Percentiles rank a stretch among this genome's conserved stretches.
Conservation (phyloP, 495 filamentous ascomycete genomes). For the Parachaetomium inaequale region DNA sequence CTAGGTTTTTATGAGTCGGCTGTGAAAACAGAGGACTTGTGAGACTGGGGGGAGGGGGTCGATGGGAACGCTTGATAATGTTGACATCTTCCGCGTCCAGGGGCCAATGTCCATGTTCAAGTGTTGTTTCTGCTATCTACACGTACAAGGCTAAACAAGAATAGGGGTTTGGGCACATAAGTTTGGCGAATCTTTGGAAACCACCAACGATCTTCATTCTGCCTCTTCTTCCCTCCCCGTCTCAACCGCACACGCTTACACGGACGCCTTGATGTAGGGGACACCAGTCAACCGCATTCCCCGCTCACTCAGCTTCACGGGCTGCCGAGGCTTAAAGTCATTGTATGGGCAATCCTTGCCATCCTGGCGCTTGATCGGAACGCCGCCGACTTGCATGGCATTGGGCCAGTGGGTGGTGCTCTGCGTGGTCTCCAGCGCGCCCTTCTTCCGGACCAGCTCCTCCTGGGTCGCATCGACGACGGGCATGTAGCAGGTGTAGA, state of each 20-base stretch:
- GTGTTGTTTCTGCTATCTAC: too few species aligned
- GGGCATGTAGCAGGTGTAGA: slow-evolving; percentile 8
- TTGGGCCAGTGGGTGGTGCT: slow-evolving; percentile 8
- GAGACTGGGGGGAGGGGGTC: too few species aligned
- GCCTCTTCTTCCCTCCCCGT: not conserved
- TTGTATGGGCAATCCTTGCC: not conserved
- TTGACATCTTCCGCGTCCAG: too few species aligned
- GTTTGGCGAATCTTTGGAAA: too few species aligned
- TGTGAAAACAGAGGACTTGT: too few species aligned
- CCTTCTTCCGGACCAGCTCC: slow-evolving; percentile 3
- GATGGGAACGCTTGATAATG: too few species aligned
- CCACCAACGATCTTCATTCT: too few species aligned
- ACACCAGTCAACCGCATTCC: not conserved
- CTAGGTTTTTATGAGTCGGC: too few species aligned
- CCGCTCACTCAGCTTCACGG: not conserved
- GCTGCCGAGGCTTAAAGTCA: not conserved
- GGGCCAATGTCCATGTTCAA: too few species aligned
- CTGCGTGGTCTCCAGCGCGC: not conserved
- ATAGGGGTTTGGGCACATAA: too few species aligned
- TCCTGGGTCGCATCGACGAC: slow-evolving; percentile 3
- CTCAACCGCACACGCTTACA: not conserved
- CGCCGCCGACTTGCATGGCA: slow-evolving; percentile 5
- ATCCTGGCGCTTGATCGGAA: not conserved
- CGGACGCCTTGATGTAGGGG: not conserved
- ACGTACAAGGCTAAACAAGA: too few species aligned